phyloP scores from a whole-genome alignment of 129 eudicot genomes.

The Pulicaria dysenterica region DNA sequence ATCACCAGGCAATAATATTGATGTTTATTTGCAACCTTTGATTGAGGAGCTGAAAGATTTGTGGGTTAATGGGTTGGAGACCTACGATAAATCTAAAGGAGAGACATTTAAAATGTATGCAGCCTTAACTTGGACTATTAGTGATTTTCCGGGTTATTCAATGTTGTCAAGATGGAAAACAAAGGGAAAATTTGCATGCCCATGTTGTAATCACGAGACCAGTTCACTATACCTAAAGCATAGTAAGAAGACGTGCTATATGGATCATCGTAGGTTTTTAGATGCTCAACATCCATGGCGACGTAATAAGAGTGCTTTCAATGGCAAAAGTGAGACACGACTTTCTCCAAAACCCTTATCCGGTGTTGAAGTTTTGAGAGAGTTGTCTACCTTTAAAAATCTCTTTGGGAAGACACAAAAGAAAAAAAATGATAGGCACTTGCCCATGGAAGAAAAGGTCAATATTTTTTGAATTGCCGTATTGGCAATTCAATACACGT shows the following conservation, averaged over 20 bases:
- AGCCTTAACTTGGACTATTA: constrained; percentile 24
- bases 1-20: constrained; percentile 16
- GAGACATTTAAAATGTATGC: constrained; percentile 13
- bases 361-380: constrained; percentile 4
- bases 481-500: constrained; percentile 14
- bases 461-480: constrained; percentile 9
- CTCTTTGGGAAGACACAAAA: constrained; percentile 18
- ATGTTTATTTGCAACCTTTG: constrained; percentile 14
- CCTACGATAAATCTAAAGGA: neutral
- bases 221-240: neutral
- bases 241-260: constrained; percentile 10
- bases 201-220: constrained; percentile 14
- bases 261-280: constrained; percentile 14
- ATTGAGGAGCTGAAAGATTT: constrained; percentile 10
- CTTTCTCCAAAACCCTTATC: constrained; percentile 8
- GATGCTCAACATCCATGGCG: constrained; percentile 5
- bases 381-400: constrained; percentile 1
- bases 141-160: constrained; percentile 22
- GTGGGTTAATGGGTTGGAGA: constrained; percentile 9
- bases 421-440: constrained; percentile 7
- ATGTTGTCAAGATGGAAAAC: constrained; percentile 21
- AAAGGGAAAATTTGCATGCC: constrained; percentile 21
- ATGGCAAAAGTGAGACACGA: constrained; percentile 8
- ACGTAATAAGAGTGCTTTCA: constrained; percentile 15
- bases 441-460: constrained; percentile 26